Conservation (phyloP, 768 basidiomycete species). For the Hygrocybe punicea region DNA sequence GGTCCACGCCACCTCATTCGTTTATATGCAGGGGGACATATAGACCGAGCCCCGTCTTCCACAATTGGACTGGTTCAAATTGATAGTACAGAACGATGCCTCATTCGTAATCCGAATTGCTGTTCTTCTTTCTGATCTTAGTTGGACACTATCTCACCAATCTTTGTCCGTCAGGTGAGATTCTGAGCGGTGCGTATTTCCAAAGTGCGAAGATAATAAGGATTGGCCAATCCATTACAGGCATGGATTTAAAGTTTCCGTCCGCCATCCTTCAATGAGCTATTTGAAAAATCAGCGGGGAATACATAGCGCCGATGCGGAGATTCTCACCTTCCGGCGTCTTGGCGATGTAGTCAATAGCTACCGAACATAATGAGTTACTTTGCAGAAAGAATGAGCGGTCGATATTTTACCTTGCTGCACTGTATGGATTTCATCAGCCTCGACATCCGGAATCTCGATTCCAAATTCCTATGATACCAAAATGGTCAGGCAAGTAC, state of each 20-base stretch:
- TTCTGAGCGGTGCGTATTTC: slow-evolving; percentile 20
- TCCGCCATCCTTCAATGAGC: slow-evolving; percentile 47
- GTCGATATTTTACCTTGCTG: slow-evolving; percentile 61
- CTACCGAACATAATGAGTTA: slow-evolving; percentile 39
- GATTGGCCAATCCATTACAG: slow-evolving; percentile 38
- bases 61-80: slow-evolving; percentile 2
- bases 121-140: slow-evolving; percentile 1
- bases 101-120: not conserved
- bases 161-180: slow-evolving; percentile 21
- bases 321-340: slow-evolving; percentile 71
- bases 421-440: slow-evolving; percentile 90
- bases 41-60: not conserved
- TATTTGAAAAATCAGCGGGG: slow-evolving; percentile 24
- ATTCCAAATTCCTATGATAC: slow-evolving; percentile 82
- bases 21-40: not conserved
- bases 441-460: slow-evolving; percentile 97
- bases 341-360: slow-evolving; percentile 93
- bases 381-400: slow-evolving; percentile 3
- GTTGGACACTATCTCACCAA: slow-evolving; percentile 20
- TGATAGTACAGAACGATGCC: not conserved
- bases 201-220: slow-evolving; percentile 15
- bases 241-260: slow-evolving; percentile 1
- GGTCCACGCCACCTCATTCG: not conserved
- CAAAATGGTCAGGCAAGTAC: slow-evolving; percentile 3
- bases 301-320: not conserved